phyloP scores from a whole-genome alignment of 257 asterid genomes.

The Schizonepeta tenuifolia region DNA sequence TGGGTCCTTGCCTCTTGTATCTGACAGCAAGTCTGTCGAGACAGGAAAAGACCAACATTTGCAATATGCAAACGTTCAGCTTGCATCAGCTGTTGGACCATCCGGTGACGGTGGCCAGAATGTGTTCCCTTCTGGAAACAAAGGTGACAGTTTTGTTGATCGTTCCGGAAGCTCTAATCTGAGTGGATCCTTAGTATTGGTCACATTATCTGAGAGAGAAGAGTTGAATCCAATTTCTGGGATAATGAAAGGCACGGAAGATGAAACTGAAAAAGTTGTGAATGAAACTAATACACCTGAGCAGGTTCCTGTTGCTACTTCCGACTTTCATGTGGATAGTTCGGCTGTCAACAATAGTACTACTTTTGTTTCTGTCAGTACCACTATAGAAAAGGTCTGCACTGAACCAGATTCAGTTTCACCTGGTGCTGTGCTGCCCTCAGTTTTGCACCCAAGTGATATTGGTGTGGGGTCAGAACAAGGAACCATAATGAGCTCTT shows the following conservation, averaged over 20 bases:
- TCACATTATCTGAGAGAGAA: slow-evolving; percentile 19
- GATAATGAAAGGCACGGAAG: slow-evolving; percentile 31
- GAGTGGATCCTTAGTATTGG: slow-evolving; percentile 24
- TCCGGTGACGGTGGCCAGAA: slow-evolving; percentile 32
- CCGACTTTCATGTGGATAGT: slow-evolving; percentile 16
- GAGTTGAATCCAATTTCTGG: slow-evolving; percentile 3
- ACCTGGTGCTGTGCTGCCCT: slow-evolving; percentile 35
- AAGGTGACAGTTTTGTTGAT: no score
- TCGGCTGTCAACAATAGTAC: slow-evolving; percentile 29
- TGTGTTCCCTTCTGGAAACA: no score
- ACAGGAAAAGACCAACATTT: slow-evolving; percentile 31
- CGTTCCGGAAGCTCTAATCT: slow-evolving; percentile 27
- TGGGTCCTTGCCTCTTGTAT: slow-evolving; percentile 31
- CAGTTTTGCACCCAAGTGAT: slow-evolving; percentile 39
- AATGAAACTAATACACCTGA: slow-evolving; percentile 28
- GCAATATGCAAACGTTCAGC: slow-evolving; percentile 23
- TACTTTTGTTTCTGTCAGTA: slow-evolving; percentile 38
- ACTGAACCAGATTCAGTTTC: slow-evolving; percentile 39
- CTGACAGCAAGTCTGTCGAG: slow-evolving; percentile 16
- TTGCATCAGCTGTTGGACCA: slow-evolving; percentile 32
- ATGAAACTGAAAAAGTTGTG: slow-evolving; percentile 33
- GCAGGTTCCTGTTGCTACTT: slow-evolving; percentile 21
- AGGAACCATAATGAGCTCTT: slow-evolving; percentile 15
- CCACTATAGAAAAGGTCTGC: slow-evolving; percentile 33
- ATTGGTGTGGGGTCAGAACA: slow-evolving; percentile 25